Base-by-base conservation (phyloP, 306 rosid species). In the Corylus americana region DNA sequence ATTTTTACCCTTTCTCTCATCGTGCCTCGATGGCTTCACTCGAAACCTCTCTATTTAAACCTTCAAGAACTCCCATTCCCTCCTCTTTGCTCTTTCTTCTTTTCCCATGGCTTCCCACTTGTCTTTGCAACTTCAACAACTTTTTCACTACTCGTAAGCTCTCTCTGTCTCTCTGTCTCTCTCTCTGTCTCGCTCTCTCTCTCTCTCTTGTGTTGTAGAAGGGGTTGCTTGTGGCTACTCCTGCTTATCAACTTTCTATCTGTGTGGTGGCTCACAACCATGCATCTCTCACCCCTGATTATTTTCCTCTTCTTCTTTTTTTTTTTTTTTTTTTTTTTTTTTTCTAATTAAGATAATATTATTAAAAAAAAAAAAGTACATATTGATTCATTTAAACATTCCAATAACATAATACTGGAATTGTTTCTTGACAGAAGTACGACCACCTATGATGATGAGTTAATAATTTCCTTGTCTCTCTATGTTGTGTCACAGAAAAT, bases 51-150 rank as follows among this genome's bases (percentile, higher is more conserved):
- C 54, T 77, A 70, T 81, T 83, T 79, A 69, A 57, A 29, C 55
- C 47, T 75, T 55, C 63, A 25, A 71, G 66, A 77, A 55, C 48
- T 44, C 2, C 0, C 50, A 10, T 58, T 74, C 42, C 42, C 39
- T 49, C 44, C 73, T 58, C 53, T 44, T 47, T 73, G 71, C 58
- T 37, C 51, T 66, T 80, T 68, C 66, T 64, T 42, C 67, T 25
- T 39, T 81, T 86, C 74, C 81, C 80, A 88, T 89, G 93, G 90
- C 93, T 85, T 61, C 86, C 83, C 85, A 67, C 58, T 71, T 82
- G 57, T 74, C 83, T 72, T 79, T 79, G 75, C 92, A 83, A 50
- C 80, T 75, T 66, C 79, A 74, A 66, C 90, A 76, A 61, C 78
- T 86, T 11, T 75, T 78, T 82, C 37, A 64, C 45, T 45, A 74